These are phyloP conservation scores for Nephelium lappaceum DNA, from an alignment of 345 rosid species.

Conservation along the genomic window DNA sequence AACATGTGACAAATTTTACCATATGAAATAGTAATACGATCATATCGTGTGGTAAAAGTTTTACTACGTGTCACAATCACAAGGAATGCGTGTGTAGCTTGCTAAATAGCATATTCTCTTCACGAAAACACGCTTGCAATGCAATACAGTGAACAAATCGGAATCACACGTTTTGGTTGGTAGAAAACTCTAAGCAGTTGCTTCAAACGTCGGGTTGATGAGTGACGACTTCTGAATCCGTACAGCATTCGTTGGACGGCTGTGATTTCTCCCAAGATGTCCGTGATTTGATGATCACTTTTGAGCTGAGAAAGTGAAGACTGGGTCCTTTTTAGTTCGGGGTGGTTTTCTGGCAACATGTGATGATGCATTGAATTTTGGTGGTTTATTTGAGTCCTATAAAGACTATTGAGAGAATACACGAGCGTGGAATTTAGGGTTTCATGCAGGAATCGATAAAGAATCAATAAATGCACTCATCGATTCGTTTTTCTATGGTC, in stretches of 20 bases:
- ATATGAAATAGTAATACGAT: too few relatives aligned
- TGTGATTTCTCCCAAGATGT: slow-evolving; percentile 30
- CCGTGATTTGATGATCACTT: slow-evolving; percentile 27
- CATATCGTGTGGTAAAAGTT: too few relatives aligned
- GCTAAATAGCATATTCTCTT: too few relatives aligned
- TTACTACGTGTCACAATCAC: too few relatives aligned
- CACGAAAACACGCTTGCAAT: too few relatives aligned
- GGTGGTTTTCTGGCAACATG: slow-evolving; percentile 16
- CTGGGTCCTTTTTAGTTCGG: slow-evolving; percentile 6
- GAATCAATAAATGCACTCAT: too few relatives aligned
- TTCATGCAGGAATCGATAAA: neutral
- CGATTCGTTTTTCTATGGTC: neutral
- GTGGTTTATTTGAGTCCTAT: neutral
- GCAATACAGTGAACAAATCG: too few relatives aligned
- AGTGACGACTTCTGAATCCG: neutral
- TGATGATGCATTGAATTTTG: neutral
- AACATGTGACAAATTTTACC: too few relatives aligned
- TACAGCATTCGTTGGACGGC: slow-evolving; percentile 16
- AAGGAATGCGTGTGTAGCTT: too few relatives aligned
- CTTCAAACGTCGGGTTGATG: neutral
- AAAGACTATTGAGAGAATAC: slow-evolving; percentile 1
- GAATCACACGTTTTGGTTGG: neutral
- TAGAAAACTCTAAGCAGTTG: neutral
- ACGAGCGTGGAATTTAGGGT: slow-evolving; percentile 19
- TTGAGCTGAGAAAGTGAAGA: slow-evolving; percentile 17